Percentiles rank a stretch among this genome's conserved stretches.
phyloP scores from a whole-genome alignment of 352 stramenopile genomes.

The Phytopythium helicoides region DNA sequence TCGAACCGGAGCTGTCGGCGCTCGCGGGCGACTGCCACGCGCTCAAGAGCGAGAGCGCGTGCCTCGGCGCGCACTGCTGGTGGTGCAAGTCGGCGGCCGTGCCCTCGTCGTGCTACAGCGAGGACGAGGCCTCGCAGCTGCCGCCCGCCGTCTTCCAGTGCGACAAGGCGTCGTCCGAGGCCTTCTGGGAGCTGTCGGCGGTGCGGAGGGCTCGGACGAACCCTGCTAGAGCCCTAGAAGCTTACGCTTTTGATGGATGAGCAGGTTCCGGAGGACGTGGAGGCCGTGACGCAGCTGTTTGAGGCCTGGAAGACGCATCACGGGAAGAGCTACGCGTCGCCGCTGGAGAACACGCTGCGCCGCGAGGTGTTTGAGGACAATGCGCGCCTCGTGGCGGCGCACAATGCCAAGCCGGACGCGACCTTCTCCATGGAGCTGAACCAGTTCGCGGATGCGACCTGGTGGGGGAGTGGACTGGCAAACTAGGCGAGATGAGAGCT shows the following conservation, averaged over 20 bases:
- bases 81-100: conserved; percentile 82
- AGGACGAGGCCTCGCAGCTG: conserved; percentile 58
- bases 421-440: conserved; percentile 76
- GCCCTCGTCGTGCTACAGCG: conserved; percentile 74
- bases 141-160: conserved; percentile 77
- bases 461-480: conserved; percentile 20
- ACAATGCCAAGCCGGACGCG: conserved; percentile 47
- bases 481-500: not conserved
- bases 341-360: conserved; percentile 49
- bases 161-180: conserved; percentile 24
- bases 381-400: conserved; percentile 46
- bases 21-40: conserved; percentile 49
- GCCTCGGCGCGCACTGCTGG: conserved; percentile 51
- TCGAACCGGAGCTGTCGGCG: conserved; percentile 12
- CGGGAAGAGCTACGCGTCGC: conserved; percentile 47
- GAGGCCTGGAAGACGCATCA: conserved; percentile 41
- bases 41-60: conserved; percentile 43
- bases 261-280: conserved; percentile 19
- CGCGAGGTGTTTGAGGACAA: conserved; percentile 60
- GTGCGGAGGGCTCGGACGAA: conserved; percentile 6
- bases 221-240: too few relatives aligned
- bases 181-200: conserved; percentile 36
- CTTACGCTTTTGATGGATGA: too few relatives aligned
- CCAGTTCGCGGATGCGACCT: conserved; percentile 71
- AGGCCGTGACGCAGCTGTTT: conserved; percentile 42